Evolutionary conservation across 2,329 filamentous ascomycete species (phyloP).

Genomic region (Paraphaeosphaeria minitans): DNA sequence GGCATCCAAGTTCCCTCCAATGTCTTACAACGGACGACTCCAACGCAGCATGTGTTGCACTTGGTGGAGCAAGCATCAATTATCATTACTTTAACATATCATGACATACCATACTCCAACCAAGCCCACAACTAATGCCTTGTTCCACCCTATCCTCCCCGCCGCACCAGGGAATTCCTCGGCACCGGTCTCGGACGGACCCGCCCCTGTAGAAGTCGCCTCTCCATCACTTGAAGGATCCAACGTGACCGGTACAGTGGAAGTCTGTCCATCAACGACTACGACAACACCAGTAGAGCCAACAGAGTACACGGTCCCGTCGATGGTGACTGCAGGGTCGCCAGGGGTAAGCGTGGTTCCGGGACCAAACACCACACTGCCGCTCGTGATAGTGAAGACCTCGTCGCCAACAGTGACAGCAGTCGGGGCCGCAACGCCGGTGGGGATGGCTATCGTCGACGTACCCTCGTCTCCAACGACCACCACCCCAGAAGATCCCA

Average conservation of each 20-base stretch:
- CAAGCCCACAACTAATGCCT: neutral
- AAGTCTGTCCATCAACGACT: constrained; percentile 3
- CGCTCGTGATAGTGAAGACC: neutral
- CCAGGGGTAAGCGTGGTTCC: constrained; percentile 17
- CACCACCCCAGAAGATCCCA: constrained; percentile 14
- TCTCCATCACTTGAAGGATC: neutral
- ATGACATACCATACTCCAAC: neutral
- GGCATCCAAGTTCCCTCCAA: neutral
- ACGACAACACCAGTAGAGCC: constrained; percentile 14
- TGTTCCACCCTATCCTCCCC: neutral
- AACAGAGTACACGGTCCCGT: constrained; percentile 15
- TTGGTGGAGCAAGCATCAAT: neutral
- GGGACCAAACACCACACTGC: constrained; percentile 14
- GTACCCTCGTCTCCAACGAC: constrained; percentile 9
- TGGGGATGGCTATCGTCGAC: constrained; percentile 7
- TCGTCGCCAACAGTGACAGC: constrained; percentile 1
- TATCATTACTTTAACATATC: constrained; percentile 2
- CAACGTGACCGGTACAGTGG: constrained; percentile 12
- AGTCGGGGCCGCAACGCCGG: neutral
- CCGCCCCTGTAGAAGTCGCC: neutral
- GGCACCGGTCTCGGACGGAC: neutral
- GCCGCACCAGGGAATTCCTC: neutral
- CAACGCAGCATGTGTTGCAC: neutral
- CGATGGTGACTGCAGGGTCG: constrained; percentile 15
- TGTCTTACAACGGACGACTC: too few species aligned